A percentile compares a stretch with the other conserved stretches of the same genome.
Conservation (phyloP, 2,329 filamentous ascomycete species). For the Sclerotinia glacialis region DNA sequence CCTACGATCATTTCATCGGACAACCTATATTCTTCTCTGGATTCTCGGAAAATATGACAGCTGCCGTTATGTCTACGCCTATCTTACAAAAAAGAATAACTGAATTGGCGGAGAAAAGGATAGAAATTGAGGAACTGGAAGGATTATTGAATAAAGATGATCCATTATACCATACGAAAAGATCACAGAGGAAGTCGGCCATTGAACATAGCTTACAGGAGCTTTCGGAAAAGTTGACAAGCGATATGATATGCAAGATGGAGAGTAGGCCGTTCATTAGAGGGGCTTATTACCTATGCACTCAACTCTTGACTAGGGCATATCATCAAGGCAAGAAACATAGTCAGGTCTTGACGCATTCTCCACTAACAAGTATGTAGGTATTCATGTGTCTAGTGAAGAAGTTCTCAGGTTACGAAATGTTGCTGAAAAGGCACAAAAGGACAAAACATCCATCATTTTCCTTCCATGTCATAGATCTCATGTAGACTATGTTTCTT, state of each 20-base stretch:
- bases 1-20: constrained; percentile 85
- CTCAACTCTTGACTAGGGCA: constrained; percentile 84
- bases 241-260: constrained; percentile 99
- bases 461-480: constrained; percentile 93
- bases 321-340: constrained; percentile 75
- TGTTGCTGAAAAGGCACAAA: constrained; percentile 77
- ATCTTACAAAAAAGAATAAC: constrained; percentile 72
- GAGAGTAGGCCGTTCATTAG: constrained; percentile 92
- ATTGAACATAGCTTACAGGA: constrained; percentile 73
- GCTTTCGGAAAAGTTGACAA: constrained; percentile 81
- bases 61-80: constrained; percentile 69
- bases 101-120: constrained; percentile 70
- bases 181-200: constrained; percentile 55
- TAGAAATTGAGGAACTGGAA: constrained; percentile 73
- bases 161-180: constrained; percentile 52
- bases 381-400: constrained; percentile 91
- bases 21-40: constrained; percentile 92
- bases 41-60: constrained; percentile 88
- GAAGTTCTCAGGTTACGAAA: constrained; percentile 80
- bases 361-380: constrained; percentile 35
- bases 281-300: constrained; percentile 83
- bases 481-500: constrained; percentile 92
- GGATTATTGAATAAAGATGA: constrained; percentile 61
- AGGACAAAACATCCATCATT: constrained; percentile 91
- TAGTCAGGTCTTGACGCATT: background rate